Percentiles rank a stretch among this genome's conserved stretches.
Evolutionary conservation across 306 rosid genomes (phyloP).

Genomic region (Trifolium dubium): DNA sequence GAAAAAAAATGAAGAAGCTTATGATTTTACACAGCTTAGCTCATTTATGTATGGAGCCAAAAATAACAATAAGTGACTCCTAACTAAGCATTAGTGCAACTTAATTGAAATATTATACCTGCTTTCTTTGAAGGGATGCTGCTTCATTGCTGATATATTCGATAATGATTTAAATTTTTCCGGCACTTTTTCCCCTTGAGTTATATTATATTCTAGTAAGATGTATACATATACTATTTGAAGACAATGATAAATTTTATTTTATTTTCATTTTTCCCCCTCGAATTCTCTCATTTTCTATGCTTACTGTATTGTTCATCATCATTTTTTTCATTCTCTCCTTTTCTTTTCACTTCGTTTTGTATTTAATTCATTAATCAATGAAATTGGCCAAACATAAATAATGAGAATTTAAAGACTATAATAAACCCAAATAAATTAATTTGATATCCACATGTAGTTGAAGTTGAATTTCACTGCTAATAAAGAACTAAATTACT

Average conservation of each 20-base stretch:
- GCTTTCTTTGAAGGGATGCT: constrained; percentile 36
- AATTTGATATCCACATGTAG: background rate
- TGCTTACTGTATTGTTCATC: background rate
- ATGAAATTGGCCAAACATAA: background rate
- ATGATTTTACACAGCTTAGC: background rate
- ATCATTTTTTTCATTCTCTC: background rate
- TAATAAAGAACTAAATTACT: constrained; percentile 16
- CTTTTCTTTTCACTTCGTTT: background rate
- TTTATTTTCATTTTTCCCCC: background rate
- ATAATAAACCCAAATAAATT: background rate
- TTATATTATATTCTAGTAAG: background rate
- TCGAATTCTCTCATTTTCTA: background rate
- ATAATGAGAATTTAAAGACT: background rate
- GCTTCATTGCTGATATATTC: constrained; percentile 8
- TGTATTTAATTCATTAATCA: background rate
- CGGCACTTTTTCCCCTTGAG: background rate
- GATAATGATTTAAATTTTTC: background rate
- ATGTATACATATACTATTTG: constrained; percentile 3
- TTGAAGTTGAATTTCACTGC: background rate
- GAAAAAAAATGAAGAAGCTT: background rate
- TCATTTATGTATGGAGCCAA: background rate
- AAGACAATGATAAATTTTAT: constrained; percentile 2
- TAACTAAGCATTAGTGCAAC: background rate
- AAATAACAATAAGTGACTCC: background rate
- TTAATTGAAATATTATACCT: constrained; percentile 6